phyloP scores from a whole-genome alignment of 2,329 filamentous ascomycete genomes.

The Verticillium nubilum region DNA sequence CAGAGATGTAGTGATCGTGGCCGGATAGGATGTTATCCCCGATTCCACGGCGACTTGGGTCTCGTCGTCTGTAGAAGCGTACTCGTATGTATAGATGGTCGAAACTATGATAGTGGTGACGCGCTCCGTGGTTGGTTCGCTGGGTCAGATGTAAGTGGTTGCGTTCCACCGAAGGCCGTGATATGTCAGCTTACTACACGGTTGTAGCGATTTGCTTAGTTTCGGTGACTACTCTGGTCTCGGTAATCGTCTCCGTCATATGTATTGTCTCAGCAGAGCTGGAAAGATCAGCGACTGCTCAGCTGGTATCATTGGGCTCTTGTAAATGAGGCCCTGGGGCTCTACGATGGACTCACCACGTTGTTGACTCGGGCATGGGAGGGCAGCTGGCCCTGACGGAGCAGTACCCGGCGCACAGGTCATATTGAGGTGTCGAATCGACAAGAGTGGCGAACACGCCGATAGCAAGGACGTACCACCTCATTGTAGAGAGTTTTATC shows the following conservation, averaged over 20 bases:
- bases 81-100: background rate
- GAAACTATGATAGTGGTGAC: background rate
- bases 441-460: background rate
- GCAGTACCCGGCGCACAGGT: background rate
- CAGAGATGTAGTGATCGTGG: conserved; percentile 10
- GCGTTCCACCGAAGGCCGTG: background rate
- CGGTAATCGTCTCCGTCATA: background rate
- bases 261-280: background rate
- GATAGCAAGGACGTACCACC: background rate
- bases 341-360: background rate
- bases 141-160: background rate
- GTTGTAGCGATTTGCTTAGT: background rate
- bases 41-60: background rate
- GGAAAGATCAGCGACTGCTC: background rate
- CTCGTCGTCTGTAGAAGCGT: background rate
- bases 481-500: background rate
- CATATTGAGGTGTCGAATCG: background rate
- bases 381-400: background rate
- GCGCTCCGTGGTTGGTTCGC: background rate
- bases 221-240: background rate
- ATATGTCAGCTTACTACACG: background rate
- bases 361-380: background rate
- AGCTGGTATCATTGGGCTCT: background rate
- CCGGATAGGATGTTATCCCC: conserved; percentile 9
- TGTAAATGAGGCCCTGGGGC: too few species aligned